phyloP scores from a whole-genome alignment of 805 yeast species.

The Sugiyamaella floridensis region DNA sequence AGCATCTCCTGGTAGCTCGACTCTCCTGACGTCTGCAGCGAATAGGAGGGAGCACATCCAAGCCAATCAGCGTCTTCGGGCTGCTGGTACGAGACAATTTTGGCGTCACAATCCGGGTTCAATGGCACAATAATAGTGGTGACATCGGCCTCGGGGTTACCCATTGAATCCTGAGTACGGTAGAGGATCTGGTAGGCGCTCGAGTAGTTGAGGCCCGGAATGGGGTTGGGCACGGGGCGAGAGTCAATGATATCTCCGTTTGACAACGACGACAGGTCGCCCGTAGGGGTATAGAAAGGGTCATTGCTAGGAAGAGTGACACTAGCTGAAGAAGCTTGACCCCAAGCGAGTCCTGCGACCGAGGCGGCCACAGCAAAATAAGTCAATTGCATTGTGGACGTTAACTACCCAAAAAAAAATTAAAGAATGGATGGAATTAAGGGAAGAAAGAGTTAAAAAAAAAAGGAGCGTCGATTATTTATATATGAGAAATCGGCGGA shows the following conservation, averaged over 20 bases:
- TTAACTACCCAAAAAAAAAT: too few relatives aligned
- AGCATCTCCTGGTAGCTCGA: conserved; percentile 11
- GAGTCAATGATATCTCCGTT: conserved; percentile 11
- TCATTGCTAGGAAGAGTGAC: conserved; percentile 17
- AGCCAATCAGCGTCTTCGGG: conserved; percentile 25
- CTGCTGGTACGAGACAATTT: conserved; percentile 24
- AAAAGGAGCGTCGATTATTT: too few relatives aligned
- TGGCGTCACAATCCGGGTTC: conserved; percentile 1
- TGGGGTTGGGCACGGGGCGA: conserved; percentile 9
- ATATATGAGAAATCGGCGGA: too few relatives aligned
- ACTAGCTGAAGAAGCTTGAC: neutral
- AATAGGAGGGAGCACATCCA: conserved; percentile 26
- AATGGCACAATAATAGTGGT: conserved; percentile 27
- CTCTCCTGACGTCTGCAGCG: conserved; percentile 13
- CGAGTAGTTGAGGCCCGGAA: conserved; percentile 6
- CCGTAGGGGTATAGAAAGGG: conserved; percentile 18
- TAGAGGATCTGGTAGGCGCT: conserved; percentile 21
- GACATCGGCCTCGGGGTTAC: conserved; percentile 22
- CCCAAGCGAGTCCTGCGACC: neutral
- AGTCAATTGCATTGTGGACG: neutral
- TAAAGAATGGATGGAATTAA: too few relatives aligned
- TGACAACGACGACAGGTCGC: conserved; percentile 11
- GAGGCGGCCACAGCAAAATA: neutral
- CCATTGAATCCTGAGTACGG: conserved; percentile 24
- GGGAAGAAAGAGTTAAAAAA: too few relatives aligned